Evolutionary conservation across 2,329 filamentous ascomycete species (phyloP), one percentile per base, ranked within the genome.

Genomic region (Coniochaeta sp.): DNA sequence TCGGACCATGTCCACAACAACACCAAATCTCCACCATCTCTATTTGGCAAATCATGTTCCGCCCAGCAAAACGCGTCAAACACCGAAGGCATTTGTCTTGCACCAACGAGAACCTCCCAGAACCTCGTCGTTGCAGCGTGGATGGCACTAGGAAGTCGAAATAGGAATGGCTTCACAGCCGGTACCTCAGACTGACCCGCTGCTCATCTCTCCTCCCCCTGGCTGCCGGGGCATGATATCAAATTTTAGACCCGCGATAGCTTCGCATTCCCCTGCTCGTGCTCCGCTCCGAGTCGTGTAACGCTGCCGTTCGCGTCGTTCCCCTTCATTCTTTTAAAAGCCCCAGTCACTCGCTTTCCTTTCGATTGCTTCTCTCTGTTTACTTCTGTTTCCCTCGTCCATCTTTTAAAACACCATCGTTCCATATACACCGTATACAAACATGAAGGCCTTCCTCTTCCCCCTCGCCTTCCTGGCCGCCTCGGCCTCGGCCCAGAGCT

Each of bases 401-500:
- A 33, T 33, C 49, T 47, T 33, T 27, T 28, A 26, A 31, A 28
- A 51, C 13, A 30, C 24, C 35, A 50, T 30, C 26, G 38, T 49
- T 50, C 31, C 28, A 16, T 48, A 30, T 28, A 28, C 12, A 48
- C 18, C n/a, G n/a, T n/a, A n/a, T n/a, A n/a, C n/a, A n/a, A 71
- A 56, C 26, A 78, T 77, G 75, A 75, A 75, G 71, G 69, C 58
- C 53, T 46, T 72, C 63, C 52, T 74, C 57, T 51, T 70, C 52
- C 59, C 70, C 49, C 55, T 76, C 56, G 65, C 70, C 52, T 60
- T 74, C 57, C 53, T 75, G 53, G 62, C 62, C 54, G 63, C 63
- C 48, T 65, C 63, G 53, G 57, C 63, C 38, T 68, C 70, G 33
- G 64, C 67, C 58, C 61, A 57, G 61, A 54, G 55, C 49, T 55